A percentile compares a stretch with the other conserved stretches of the same genome.
These are phyloP conservation scores for Carallia pectinifolia DNA, from an alignment of 345 rosid species.

Conservation along the genomic window DNA sequence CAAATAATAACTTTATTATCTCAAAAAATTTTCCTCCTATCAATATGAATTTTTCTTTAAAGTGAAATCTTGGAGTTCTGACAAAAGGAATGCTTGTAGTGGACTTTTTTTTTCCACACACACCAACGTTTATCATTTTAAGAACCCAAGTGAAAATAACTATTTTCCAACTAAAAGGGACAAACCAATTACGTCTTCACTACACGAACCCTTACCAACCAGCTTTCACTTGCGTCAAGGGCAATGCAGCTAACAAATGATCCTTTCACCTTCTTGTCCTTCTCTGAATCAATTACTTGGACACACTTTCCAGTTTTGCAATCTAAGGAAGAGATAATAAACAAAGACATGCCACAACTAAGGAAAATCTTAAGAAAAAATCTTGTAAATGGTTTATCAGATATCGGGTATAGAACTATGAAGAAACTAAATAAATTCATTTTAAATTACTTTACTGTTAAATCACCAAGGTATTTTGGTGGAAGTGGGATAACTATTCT, in stretches of 20 bases:
- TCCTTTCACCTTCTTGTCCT: constrained; percentile 43
- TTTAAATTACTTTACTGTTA: neutral
- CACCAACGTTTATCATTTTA: neutral
- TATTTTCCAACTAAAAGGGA: neutral
- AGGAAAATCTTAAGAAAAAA: constrained; percentile 14
- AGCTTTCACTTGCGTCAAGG: constrained; percentile 93
- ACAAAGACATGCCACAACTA: constrained; percentile 2
- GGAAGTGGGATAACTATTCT: too few species aligned
- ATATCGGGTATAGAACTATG: constrained; percentile 1
- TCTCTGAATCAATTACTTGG: constrained; percentile 54
- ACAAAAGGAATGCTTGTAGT: neutral
- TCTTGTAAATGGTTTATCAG: neutral
- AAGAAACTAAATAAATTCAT: neutral
- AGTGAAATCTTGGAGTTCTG: too few species aligned
- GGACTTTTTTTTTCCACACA: neutral
- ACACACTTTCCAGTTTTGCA: constrained; percentile 88
- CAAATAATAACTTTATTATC: too few species aligned
- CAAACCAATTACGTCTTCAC: neutral
- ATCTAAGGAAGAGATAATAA: constrained; percentile 45
- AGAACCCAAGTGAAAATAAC: neutral
- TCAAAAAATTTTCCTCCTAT: too few species aligned
- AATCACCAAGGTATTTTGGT: too few species aligned
- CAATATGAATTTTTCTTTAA: too few species aligned
- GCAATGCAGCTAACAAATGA: constrained; percentile 69
- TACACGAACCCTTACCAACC: constrained; percentile 75